A percentile compares a stretch with the other conserved stretches of the same genome.
These are phyloP conservation scores for Tricholoma sp. DNA, from an alignment of 768 basidiomycete genomes.

Conservation along the genomic window DNA sequence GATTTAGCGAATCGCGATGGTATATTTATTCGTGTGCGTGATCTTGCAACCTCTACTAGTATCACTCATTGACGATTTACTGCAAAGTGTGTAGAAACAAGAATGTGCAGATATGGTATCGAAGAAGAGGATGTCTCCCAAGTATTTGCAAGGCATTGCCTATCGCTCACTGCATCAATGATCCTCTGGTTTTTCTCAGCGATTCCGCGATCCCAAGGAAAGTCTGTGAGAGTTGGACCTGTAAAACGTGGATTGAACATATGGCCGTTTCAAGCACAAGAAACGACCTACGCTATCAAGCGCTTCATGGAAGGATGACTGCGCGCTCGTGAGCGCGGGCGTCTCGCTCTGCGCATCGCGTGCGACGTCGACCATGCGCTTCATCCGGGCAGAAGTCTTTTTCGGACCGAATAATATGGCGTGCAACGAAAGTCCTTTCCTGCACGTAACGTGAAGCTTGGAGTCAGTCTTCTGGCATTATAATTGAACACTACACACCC, in stretches of 20 bases:
- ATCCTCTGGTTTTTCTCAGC: constrained; percentile 49
- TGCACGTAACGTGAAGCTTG: constrained; percentile 13
- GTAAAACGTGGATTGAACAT: neutral
- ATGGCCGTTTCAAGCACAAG: neutral
- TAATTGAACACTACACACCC: constrained; percentile 27
- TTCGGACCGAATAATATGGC: constrained; percentile 47
- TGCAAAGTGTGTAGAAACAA: too few relatives aligned
- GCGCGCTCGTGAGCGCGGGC: constrained; percentile 36
- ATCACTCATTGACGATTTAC: too few relatives aligned
- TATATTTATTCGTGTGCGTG: too few relatives aligned
- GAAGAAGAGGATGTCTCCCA: neutral
- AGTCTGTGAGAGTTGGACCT: constrained; percentile 53
- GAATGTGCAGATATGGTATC: neutral
- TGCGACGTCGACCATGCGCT: constrained; percentile 49
- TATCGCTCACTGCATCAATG: constrained; percentile 20
- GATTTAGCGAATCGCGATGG: too few relatives aligned
- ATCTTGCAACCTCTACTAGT: too few relatives aligned
- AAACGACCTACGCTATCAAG: constrained; percentile 41
- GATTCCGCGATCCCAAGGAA: constrained; percentile 58
- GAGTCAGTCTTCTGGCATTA: neutral
- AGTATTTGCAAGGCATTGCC: neutral
- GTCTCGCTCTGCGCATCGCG: constrained; percentile 39
- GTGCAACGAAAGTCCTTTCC: constrained; percentile 54
- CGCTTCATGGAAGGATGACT: constrained; percentile 39
- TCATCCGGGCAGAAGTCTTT: constrained; percentile 24